Conservation (phyloP, 495 filamentous ascomycete species). For the Polyplosphaeria fusca region DNA sequence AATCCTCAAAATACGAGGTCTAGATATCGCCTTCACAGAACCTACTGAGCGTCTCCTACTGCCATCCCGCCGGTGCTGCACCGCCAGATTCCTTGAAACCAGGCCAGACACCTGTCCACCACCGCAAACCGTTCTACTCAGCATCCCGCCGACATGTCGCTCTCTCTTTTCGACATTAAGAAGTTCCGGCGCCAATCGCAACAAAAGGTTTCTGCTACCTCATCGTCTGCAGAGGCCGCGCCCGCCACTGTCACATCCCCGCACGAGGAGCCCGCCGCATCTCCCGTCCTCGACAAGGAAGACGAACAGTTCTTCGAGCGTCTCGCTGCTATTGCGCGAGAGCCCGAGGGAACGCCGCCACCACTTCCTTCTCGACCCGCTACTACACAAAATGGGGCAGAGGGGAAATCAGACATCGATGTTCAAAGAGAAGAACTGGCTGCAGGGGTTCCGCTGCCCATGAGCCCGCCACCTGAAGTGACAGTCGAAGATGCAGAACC, state of each 20-base stretch:
- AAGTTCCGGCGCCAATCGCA: constrained; percentile 34
- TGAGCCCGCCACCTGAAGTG: constrained; percentile 24
- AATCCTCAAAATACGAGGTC: too few species aligned
- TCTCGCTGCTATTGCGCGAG: constrained; percentile 31
- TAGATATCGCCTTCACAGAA: too few species aligned
- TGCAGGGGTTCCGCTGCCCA: constrained; percentile 30
- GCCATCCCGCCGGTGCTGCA: not conserved
- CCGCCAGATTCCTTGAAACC: not conserved
- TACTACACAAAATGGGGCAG: constrained; percentile 30
- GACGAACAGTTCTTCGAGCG: constrained; percentile 42
- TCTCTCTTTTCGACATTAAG: constrained; percentile 37
- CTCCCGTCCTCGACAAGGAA: constrained; percentile 40
- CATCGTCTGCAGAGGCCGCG: not conserved
- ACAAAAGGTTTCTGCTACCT: constrained; percentile 6
- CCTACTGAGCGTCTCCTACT: not conserved
- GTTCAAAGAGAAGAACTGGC: constrained; percentile 27
- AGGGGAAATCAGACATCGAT: constrained; percentile 30
- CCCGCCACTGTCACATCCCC: not conserved
- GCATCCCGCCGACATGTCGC: constrained; percentile 18
- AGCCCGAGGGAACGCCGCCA: constrained; percentile 31
- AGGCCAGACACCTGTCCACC: not conserved
- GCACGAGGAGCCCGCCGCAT: constrained; percentile 29
- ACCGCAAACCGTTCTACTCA: not conserved
- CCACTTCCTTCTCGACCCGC: constrained; percentile 32
- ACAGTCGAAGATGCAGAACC: not conserved